These are phyloP conservation scores for Houttuynia cordata DNA, from an alignment of 164 flowering plant species.

Conservation along the genomic window DNA sequence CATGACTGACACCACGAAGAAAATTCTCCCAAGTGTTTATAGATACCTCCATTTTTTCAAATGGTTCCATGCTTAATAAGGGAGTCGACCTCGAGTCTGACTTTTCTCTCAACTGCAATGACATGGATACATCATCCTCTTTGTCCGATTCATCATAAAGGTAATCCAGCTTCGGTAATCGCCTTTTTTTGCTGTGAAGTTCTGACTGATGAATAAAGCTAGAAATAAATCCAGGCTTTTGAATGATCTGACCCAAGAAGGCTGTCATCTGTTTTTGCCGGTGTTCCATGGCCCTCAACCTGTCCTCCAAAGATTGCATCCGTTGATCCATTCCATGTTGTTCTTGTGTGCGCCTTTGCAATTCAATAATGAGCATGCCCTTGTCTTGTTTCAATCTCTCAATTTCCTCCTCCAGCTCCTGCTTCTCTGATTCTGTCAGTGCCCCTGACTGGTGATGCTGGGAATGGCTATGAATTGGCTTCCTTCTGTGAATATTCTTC, in stretches of 20 bases:
- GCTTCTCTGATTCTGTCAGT: constrained; percentile 36
- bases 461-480: constrained; percentile 81
- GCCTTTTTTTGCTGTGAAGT: constrained; percentile 40
- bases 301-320: constrained; percentile 25
- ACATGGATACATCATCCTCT: constrained; percentile 13
- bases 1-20: constrained; percentile 23
- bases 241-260: constrained; percentile 27
- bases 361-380: constrained; percentile 26
- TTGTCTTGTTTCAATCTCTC: constrained; percentile 48
- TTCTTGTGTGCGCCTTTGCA: constrained; percentile 34
- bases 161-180: constrained; percentile 22
- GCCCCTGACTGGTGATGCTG: constrained; percentile 15
- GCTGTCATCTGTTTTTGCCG: constrained; percentile 35
- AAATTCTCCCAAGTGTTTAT: constrained; percentile 40
- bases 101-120: constrained; percentile 14
- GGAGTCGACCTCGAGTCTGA: constrained; percentile 16
- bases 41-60: constrained; percentile 48
- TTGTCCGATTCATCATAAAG: constrained; percentile 17
- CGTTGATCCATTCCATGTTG: constrained; percentile 28
- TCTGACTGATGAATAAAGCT: constrained; percentile 25
- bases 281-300: constrained; percentile 29
- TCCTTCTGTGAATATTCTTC: constrained; percentile 66
- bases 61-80: constrained; percentile 15
- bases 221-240: constrained; percentile 33
- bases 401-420: constrained; percentile 47